phyloP scores from a whole-genome alignment of 2,329 filamentous ascomycete genomes.

The Fusarium sp. region DNA sequence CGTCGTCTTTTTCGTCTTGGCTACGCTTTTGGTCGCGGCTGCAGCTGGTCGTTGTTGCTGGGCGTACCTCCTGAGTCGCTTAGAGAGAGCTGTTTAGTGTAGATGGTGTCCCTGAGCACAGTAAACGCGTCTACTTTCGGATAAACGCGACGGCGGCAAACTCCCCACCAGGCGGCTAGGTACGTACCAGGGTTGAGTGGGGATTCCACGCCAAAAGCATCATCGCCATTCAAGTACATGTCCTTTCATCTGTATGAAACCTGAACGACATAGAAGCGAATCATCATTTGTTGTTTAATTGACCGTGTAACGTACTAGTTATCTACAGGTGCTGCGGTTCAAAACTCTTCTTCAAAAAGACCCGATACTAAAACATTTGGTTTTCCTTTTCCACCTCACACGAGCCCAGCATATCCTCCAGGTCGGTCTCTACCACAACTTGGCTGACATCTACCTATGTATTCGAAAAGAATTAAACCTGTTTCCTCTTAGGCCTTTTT shows the following conservation, averaged over 20 bases:
- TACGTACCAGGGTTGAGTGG: constrained; percentile 31
- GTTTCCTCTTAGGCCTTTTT: neutral
- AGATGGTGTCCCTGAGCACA: constrained; percentile 20
- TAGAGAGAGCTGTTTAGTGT: constrained; percentile 32
- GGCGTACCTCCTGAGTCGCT: constrained; percentile 25
- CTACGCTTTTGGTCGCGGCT: constrained; percentile 18
- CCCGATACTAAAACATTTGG: neutral
- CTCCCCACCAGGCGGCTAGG: constrained; percentile 32
- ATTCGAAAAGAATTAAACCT: constrained; percentile 19
- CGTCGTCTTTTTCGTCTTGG: neutral
- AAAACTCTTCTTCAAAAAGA: constrained; percentile 3
- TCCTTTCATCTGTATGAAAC: neutral
- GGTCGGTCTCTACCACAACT: constrained; percentile 13
- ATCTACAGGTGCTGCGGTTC: neutral
- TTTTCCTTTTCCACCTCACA: neutral
- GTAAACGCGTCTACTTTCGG: constrained; percentile 46
- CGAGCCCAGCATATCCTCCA: neutral
- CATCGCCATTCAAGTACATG: constrained; percentile 15
- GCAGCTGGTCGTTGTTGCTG: constrained; percentile 8
- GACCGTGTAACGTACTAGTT: neutral
- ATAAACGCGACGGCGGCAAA: constrained; percentile 50
- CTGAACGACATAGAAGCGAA: constrained; percentile 8
- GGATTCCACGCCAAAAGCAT: neutral
- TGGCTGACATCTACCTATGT: constrained; percentile 15
- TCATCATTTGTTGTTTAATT: neutral